A percentile compares a stretch with the other conserved stretches of the same genome.
These are phyloP conservation scores for Neoarthrinium moseri DNA, from an alignment of 2,329 filamentous ascomycete species.

Conservation along the genomic window DNA sequence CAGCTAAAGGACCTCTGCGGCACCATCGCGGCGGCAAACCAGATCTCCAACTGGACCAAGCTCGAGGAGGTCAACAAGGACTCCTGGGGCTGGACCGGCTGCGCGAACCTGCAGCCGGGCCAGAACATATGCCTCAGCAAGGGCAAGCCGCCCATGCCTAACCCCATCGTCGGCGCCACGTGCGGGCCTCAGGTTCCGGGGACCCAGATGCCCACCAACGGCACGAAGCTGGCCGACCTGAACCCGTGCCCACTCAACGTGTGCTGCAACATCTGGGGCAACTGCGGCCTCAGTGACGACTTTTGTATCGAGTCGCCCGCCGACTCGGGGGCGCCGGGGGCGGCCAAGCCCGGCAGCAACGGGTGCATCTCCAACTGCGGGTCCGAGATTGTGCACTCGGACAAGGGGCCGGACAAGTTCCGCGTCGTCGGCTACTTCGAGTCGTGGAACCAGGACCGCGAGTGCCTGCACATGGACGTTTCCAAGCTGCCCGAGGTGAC, in stretches of 20 bases:
- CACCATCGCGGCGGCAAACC: constrained; percentile 21
- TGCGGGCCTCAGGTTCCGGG: constrained; percentile 16
- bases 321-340: constrained; percentile 27
- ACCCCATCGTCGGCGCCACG: constrained; percentile 14
- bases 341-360: constrained; percentile 22
- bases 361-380: constrained; percentile 35
- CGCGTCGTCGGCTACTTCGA: constrained; percentile 31
- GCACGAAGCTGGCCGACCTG: constrained; percentile 7
- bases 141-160: constrained; percentile 19
- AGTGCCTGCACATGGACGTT: constrained; percentile 27
- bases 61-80: constrained; percentile 18
- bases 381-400: constrained; percentile 19
- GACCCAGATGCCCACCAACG: constrained; percentile 1
- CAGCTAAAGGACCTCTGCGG: constrained; percentile 30
- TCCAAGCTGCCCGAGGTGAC: constrained; percentile 3
- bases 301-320: constrained; percentile 26
- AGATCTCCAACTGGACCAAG: constrained; percentile 15
- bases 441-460: constrained; percentile 28
- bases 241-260: constrained; percentile 11
- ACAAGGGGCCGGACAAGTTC: background rate
- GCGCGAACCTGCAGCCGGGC: constrained; percentile 10
- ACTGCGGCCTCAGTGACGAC: constrained; percentile 32
- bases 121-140: constrained; percentile 21
- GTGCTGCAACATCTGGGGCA: constrained; percentile 18
- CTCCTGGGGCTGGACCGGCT: constrained; percentile 21